phyloP scores from a whole-genome alignment of 352 stramenopile genomes.

The Lagenidium giganteum region DNA sequence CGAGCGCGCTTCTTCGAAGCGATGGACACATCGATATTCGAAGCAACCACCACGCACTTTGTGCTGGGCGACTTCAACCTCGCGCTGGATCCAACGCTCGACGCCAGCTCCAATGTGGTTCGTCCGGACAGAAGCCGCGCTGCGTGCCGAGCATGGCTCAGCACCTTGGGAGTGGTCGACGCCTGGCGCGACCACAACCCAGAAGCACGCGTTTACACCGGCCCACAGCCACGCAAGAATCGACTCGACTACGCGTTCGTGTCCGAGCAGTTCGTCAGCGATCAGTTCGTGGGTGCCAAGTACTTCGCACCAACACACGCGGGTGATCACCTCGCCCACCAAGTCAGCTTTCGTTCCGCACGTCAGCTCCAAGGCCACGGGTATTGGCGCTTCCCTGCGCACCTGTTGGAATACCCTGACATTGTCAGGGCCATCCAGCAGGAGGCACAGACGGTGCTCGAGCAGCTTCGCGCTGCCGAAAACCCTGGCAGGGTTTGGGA shows the following conservation, averaged over 20 bases:
- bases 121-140: not conserved
- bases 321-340: slow-evolving; percentile 9
- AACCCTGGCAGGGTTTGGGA: slow-evolving; percentile 10
- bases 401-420: slow-evolving; percentile 8
- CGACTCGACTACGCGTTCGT: slow-evolving; percentile 21
- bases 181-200: slow-evolving; percentile 12
- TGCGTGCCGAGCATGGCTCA: slow-evolving; percentile 9
- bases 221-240: slow-evolving; percentile 7
- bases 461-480: not conserved
- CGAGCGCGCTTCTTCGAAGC: slow-evolving; percentile 2
- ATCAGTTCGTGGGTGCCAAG: not conserved
- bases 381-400: slow-evolving; percentile 4
- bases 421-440: slow-evolving; percentile 2
- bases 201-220: not conserved
- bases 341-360: not conserved
- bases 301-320: slow-evolving; percentile 2
- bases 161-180: slow-evolving; percentile 10
- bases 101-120: not conserved
- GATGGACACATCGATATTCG: slow-evolving; percentile 9
- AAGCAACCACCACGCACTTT: slow-evolving; percentile 1
- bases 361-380: slow-evolving; percentile 1
- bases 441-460: slow-evolving; percentile 1
- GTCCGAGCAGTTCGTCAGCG: not conserved
- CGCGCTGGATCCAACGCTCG: not conserved
- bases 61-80: slow-evolving; percentile 16